These are phyloP conservation scores for carrot (Daucus carota) DNA, from an alignment of 129 eudicot species.

Conservation along the genomic window DNA sequence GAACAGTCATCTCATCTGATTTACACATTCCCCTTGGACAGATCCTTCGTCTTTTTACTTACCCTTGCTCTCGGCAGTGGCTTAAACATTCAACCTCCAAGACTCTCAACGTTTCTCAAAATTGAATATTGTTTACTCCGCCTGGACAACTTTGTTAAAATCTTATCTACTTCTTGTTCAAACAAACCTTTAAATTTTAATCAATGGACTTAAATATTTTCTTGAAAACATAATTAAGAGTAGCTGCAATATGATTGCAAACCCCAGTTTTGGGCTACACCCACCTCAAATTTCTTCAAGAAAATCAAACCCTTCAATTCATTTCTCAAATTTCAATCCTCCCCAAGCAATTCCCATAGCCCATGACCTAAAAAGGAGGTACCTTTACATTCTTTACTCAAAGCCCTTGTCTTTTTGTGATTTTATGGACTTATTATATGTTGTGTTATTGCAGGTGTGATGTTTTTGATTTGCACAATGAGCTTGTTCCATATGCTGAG, in stretches of 20 bases:
- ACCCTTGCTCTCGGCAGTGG: no score
- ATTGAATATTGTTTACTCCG: conserved; percentile 13
- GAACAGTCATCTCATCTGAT: no score
- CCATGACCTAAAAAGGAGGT: conserved; percentile 36
- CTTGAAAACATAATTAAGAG: background rate
- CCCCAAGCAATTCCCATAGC: conserved; percentile 3
- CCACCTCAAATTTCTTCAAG: conserved; percentile 13
- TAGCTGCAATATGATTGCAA: conserved; percentile 19
- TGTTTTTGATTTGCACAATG: conserved; percentile 57
- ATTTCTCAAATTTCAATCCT: conserved; percentile 13
- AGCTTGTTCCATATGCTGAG: conserved; percentile 53
- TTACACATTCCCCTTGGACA: no score
- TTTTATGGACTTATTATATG: background rate
- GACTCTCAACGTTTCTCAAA: no score
- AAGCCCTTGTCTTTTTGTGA: conserved; percentile 8
- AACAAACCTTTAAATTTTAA: background rate
- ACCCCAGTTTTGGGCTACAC: conserved; percentile 3
- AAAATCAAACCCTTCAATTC: conserved; percentile 5
- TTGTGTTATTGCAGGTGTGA: conserved; percentile 42
- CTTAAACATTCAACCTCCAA: no score
- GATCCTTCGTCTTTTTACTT: no score
- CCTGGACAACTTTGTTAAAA: background rate
- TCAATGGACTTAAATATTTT: background rate
- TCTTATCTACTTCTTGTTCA: background rate
- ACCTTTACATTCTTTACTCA: background rate